Evolutionary conservation across 129 eudicot genomes (phyloP).

Genomic region (Flaveria robusta): DNA sequence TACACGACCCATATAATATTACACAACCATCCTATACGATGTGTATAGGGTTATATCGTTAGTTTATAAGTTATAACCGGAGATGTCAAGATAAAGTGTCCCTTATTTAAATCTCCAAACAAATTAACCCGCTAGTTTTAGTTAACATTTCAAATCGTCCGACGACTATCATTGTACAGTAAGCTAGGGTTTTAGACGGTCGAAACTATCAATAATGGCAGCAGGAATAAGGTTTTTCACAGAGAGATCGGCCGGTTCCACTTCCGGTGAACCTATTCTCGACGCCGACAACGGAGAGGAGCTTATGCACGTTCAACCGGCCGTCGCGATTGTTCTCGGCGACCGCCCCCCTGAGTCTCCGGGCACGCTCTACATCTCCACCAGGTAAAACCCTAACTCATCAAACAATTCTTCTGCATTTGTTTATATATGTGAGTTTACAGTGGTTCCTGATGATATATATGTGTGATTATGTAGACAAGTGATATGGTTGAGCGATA

Average conservation of each 20-base stretch:
- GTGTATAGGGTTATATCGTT: no score
- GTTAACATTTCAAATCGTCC: not conserved
- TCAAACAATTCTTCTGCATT: not conserved
- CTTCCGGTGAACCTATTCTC: conserved; percentile 53
- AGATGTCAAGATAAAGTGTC: no score
- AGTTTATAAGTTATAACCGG: no score
- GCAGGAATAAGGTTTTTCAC: conserved; percentile 56
- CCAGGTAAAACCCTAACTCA: conserved; percentile 42
- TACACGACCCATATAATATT: no score
- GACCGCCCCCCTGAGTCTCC: conserved; percentile 60
- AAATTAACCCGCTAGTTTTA: not conserved
- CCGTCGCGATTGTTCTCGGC: conserved; percentile 74
- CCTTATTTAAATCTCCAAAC: no score
- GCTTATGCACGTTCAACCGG: conserved; percentile 60
- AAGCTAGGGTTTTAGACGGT: not conserved
- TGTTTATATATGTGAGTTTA: not conserved
- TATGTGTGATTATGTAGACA: conserved; percentile 39
- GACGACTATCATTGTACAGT: not conserved
- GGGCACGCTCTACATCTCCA: conserved; percentile 84
- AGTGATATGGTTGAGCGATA: conserved; percentile 83
- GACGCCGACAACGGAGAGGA: conserved; percentile 61
- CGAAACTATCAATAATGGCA: conserved; percentile 36
- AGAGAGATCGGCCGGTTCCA: conserved; percentile 49
- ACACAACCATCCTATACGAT: no score
- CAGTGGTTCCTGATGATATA: no score